Evolutionary conservation across 257 asterid genomes (phyloP).

Genomic region (Solanum habrochaites): DNA sequence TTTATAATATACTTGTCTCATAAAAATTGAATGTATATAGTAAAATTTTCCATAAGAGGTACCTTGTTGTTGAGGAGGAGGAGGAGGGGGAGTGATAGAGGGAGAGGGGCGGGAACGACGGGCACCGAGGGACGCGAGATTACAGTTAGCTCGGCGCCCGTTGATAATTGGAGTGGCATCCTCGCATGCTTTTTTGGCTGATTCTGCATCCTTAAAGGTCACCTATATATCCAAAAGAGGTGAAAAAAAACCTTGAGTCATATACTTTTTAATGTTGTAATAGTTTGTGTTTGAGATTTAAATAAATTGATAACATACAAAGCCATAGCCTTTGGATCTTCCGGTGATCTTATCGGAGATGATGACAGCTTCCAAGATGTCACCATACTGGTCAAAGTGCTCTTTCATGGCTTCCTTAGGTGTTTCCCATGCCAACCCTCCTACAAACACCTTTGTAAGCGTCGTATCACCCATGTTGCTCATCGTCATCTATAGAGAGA

Average conservation of each 20-base stretch:
- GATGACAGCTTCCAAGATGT: constrained; percentile 88
- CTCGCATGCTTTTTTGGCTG: constrained; percentile 88
- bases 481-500: background rate
- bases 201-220: constrained; percentile 72
- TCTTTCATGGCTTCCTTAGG: constrained; percentile 67
- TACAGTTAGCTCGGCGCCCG: constrained; percentile 96
- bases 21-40: background rate
- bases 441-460: constrained; percentile 82
- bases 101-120: constrained; percentile 51
- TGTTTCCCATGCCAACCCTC: constrained; percentile 97
- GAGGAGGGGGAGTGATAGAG: constrained; percentile 34
- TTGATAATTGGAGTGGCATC: constrained; percentile 75
- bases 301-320: constrained; percentile 37
- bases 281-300: background rate
- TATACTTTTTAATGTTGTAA: no score
- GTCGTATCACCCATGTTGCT: constrained; percentile 19
- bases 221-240: constrained; percentile 27
- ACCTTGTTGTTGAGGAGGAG: constrained; percentile 50
- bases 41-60: background rate
- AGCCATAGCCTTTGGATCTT: constrained; percentile 98
- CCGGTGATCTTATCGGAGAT: constrained; percentile 88
- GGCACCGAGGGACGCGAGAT: constrained; percentile 85
- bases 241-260: background rate
- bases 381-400: constrained; percentile 71
- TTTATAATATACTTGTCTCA: background rate